Percentiles rank a stretch among this genome's conserved stretches.
Conservation (phyloP, 139 green algal genomes). For the Coelastrella sp. region DNA sequence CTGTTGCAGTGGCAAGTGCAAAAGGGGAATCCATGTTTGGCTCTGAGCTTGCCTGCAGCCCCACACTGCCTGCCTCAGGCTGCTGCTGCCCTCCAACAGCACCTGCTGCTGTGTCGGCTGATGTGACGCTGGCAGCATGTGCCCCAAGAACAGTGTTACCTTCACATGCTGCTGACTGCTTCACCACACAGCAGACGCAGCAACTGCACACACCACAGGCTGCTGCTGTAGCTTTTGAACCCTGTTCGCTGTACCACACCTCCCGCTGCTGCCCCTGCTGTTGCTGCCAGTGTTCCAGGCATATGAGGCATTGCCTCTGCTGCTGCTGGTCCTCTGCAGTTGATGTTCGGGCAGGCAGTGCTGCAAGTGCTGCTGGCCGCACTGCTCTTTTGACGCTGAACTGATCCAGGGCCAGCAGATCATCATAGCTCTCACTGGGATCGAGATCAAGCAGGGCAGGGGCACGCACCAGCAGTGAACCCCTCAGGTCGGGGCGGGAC, state of each 20-base stretch:
- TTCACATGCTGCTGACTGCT: neutral
- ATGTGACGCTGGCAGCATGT: no score
- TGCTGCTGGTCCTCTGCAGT: neutral
- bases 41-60: no score
- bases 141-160: neutral
- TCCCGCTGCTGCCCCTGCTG: neutral
- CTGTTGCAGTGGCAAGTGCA: no score
- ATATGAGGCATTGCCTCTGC: conserved; percentile 34
- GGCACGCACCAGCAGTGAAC: neutral
- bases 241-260: neutral
- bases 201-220: neutral
- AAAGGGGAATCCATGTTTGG: no score
- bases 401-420: conserved; percentile 43
- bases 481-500: neutral
- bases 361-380: neutral
- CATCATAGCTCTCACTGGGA: conserved; percentile 23
- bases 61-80: no score
- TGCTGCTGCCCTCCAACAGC: no score
- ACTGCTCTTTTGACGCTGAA: conserved; percentile 43
- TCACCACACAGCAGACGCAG: neutral
- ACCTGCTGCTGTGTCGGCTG: no score
- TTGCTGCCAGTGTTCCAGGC: conserved; percentile 21
- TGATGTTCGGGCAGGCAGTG: neutral
- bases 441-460: neutral
- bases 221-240: no score